phyloP scores from a whole-genome alignment of 371 early-diverging fungal species.

The Rhizopus sp. region DNA sequence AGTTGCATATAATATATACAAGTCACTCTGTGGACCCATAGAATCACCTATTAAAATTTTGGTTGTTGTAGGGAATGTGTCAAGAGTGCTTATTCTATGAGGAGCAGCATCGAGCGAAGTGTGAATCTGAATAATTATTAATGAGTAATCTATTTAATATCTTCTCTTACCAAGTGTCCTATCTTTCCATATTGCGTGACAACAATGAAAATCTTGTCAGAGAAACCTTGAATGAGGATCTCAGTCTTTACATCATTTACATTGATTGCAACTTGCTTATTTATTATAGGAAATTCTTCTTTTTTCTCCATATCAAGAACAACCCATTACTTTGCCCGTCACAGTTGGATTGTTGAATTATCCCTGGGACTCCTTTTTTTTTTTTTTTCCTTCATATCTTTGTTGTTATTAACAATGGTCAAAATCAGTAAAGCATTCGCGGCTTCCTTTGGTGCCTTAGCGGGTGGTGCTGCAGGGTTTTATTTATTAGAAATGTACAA shows the following conservation, averaged over 20 bases:
- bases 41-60: constrained; percentile 58
- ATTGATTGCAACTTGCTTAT: constrained; percentile 55
- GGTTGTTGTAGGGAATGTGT: constrained; percentile 49
- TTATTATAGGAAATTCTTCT: constrained; percentile 55
- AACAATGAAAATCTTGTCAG: constrained; percentile 67
- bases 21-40: constrained; percentile 51
- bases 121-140: constrained; percentile 36
- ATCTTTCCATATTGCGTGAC: constrained; percentile 67
- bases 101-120: constrained; percentile 49
- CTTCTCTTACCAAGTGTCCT: constrained; percentile 58
- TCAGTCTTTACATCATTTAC: constrained; percentile 67
- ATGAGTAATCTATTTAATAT: background rate
- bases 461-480: constrained; percentile 50
- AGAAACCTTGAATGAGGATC: constrained; percentile 59
- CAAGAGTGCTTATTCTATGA: constrained; percentile 46
- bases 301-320: constrained; percentile 19
- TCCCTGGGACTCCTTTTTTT: background rate
- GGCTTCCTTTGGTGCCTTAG: constrained; percentile 47
- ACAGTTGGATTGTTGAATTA: background rate
- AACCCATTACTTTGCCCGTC: background rate
- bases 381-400: background rate
- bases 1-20: constrained; percentile 68
- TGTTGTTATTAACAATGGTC: constrained; percentile 23
- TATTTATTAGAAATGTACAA: constrained; percentile 51
- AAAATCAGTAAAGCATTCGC: constrained; percentile 39